Conservation (phyloP, 1,284 basidiomycete genomes). For the Melampsora larici-populina region DNA sequence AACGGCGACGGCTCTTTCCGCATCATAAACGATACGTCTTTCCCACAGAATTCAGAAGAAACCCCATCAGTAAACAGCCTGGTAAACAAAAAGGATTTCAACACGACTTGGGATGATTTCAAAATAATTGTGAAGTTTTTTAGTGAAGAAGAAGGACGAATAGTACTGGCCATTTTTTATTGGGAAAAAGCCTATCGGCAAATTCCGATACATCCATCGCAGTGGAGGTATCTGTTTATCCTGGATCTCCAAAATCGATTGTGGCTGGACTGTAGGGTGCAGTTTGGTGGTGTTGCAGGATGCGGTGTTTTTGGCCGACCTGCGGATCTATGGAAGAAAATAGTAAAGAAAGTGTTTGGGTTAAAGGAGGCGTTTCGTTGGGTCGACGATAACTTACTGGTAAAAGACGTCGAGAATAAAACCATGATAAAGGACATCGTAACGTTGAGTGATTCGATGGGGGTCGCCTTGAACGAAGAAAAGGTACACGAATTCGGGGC, state of each 20-base stretch:
- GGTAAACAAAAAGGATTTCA: too few relatives aligned
- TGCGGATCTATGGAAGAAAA: background rate
- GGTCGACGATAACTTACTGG: slow-evolving; percentile 7
- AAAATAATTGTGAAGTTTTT: background rate
- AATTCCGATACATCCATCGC: background rate
- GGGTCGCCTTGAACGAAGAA: background rate
- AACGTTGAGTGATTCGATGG: background rate
- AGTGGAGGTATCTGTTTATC: background rate
- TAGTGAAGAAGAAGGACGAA: background rate
- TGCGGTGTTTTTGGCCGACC: background rate
- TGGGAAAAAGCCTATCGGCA: slow-evolving; percentile 5
- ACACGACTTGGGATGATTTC: slow-evolving; percentile 3
- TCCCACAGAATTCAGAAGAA: background rate
- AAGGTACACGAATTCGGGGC: background rate
- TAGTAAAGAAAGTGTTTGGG: background rate
- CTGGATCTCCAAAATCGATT: background rate
- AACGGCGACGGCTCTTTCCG: background rate
- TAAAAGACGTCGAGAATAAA: background rate
- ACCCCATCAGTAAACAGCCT: too few relatives aligned
- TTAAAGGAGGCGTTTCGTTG: background rate
- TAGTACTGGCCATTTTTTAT: background rate
- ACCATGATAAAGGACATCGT: background rate
- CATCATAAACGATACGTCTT: background rate
- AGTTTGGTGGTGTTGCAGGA: background rate
- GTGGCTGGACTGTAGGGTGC: background rate